Evolutionary conservation across 257 asterid species (phyloP).

Genomic region (Solanum chmielewskii): DNA sequence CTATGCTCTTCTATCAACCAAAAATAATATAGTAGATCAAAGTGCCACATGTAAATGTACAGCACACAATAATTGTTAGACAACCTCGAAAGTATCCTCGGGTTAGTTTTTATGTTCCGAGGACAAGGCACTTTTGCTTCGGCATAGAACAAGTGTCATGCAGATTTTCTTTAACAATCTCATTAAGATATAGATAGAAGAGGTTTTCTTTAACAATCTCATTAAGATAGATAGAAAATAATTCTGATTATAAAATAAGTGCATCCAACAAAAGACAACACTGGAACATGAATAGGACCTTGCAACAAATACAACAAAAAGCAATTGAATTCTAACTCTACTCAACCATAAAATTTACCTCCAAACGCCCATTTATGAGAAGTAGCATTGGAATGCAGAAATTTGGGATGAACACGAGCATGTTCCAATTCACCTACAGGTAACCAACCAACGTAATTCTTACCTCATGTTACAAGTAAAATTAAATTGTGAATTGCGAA

Average conservation of each 20-base stretch:
- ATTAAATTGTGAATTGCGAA: background rate
- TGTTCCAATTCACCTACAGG: constrained; percentile 71
- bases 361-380: constrained; percentile 98
- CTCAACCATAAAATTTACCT: constrained; percentile 26
- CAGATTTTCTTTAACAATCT: background rate
- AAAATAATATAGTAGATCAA: background rate
- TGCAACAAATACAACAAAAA: background rate
- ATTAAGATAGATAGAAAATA: background rate
- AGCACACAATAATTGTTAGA: background rate
- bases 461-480: background rate
- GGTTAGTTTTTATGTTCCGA: background rate
- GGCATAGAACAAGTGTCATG: background rate
- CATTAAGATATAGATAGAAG: background rate
- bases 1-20: background rate
- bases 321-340: background rate
- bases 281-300: background rate
- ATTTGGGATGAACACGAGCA: constrained; percentile 94
- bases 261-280: background rate
- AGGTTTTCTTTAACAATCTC: background rate
- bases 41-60: background rate
- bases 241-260: background rate
- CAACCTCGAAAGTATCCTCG: background rate
- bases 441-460: background rate
- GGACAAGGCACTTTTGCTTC: background rate
- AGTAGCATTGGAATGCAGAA: constrained; percentile 90